phyloP scores from a whole-genome alignment of 78 protist genomes.

The Planoprotostelium fungivorum region DNA sequence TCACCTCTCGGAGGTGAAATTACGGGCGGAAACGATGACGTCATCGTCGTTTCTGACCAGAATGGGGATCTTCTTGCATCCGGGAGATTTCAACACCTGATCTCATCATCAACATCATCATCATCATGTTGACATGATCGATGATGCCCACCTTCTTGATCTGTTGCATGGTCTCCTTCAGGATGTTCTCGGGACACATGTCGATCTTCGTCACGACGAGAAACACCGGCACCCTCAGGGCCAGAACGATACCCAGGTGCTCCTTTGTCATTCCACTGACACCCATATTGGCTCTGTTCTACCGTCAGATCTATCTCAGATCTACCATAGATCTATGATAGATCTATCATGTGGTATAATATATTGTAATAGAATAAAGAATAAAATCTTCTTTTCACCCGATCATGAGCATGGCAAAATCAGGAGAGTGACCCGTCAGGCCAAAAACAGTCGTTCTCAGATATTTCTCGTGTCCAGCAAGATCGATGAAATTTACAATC shows the following conservation, averaged over 20 bases:
- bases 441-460: constrained; percentile 93
- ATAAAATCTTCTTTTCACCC: too few species aligned
- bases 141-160: constrained; percentile 25
- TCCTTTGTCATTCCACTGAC: constrained; percentile 73
- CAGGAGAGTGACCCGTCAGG: constrained; percentile 83
- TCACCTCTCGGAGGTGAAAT: constrained; percentile 33
- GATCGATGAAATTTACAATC: constrained; percentile 73
- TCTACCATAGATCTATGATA: neutral
- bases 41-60: constrained; percentile 74
- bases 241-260: constrained; percentile 88
- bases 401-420: constrained; percentile 73
- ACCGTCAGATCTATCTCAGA: neutral
- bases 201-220: constrained; percentile 90
- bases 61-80: constrained; percentile 76
- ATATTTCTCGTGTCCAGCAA: constrained; percentile 90
- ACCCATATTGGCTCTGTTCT: constrained; percentile 30
- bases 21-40: constrained; percentile 69
- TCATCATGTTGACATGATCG: neutral
- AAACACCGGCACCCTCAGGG: constrained; percentile 80
- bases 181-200: constrained; percentile 78
- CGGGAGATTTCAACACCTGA: constrained; percentile 47
- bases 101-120: neutral
- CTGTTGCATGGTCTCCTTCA: constrained; percentile 57
- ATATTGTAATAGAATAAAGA: too few species aligned
- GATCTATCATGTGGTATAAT: too few species aligned